Evolutionary conservation across 2,329 filamentous ascomycete species (phyloP).

Genomic region (Fusarium fracticaudum): DNA sequence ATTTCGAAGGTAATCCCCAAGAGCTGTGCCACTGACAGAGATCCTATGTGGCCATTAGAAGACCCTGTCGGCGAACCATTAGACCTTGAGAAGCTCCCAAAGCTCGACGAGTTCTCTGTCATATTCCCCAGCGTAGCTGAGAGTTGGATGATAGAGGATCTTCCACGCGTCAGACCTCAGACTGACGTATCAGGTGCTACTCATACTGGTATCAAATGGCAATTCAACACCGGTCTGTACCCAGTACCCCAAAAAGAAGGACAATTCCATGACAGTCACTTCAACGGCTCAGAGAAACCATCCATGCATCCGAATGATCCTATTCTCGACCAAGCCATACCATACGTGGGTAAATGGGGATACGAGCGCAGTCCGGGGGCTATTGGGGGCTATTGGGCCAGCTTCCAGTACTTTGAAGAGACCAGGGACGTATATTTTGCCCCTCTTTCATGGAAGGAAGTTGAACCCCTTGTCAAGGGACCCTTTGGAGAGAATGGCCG

Average conservation of each 20-base stretch:
- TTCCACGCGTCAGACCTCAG: background rate
- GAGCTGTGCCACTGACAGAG: too few species aligned
- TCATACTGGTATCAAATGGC: background rate
- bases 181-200: accelerated
- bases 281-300: accelerated
- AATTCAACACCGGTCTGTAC: background rate
- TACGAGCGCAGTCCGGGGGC: accelerated
- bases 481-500: accelerated
- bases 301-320: accelerated
- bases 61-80: accelerated
- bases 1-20: too few species aligned
- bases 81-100: background rate
- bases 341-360: background rate
- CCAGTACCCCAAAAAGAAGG: too few species aligned
- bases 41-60: too few species aligned
- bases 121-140: accelerated
- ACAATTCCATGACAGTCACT: too few species aligned
- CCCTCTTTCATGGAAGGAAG: background rate
- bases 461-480: accelerated
- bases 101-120: background rate
- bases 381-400: background rate
- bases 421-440: background rate
- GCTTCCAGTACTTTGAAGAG: background rate
- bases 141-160: background rate
- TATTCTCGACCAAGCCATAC: background rate